A percentile compares a stretch with the other conserved stretches of the same genome.
These are phyloP conservation scores for Haplosporangium gracile DNA, from an alignment of 192 early-diverging fungal genomes.

Conservation along the genomic window DNA sequence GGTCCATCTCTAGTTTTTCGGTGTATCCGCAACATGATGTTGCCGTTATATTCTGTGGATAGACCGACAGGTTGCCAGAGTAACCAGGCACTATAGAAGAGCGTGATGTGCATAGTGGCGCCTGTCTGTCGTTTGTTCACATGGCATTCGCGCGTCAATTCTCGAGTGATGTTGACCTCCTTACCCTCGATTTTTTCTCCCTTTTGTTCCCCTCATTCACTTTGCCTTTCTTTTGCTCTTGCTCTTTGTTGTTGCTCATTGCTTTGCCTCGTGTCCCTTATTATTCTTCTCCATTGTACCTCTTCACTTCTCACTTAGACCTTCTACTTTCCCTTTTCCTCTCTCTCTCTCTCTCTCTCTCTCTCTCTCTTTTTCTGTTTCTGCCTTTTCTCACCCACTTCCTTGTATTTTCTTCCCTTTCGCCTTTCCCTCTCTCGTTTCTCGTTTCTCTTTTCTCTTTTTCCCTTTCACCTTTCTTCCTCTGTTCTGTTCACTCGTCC, in stretches of 20 bases:
- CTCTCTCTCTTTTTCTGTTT: background rate
- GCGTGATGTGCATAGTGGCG: too few relatives aligned
- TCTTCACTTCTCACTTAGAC: background rate
- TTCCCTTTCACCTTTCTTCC: background rate
- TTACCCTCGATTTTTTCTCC: background rate
- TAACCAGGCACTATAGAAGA: too few relatives aligned
- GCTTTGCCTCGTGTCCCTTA: background rate
- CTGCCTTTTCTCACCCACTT: background rate
- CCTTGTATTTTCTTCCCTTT: background rate
- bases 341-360: background rate
- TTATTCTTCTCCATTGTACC: background rate
- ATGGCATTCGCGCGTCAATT: too few relatives aligned
- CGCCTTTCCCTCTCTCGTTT: background rate
- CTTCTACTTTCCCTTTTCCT: background rate
- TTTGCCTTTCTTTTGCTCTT: slow-evolving; percentile 10
- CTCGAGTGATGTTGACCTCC: background rate
- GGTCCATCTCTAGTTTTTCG: too few relatives aligned
- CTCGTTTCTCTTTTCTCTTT: background rate
- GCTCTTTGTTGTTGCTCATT: background rate
- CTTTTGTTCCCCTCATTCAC: background rate
- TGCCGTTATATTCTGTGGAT: too few relatives aligned
- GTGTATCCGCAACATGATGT: too few relatives aligned
- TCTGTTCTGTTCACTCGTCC: background rate
- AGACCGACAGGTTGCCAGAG: too few relatives aligned
- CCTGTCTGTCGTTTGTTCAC: background rate